Conservation (phyloP, 148 eudicot genomes). For the Mesembryanthemum crystallinum region DNA sequence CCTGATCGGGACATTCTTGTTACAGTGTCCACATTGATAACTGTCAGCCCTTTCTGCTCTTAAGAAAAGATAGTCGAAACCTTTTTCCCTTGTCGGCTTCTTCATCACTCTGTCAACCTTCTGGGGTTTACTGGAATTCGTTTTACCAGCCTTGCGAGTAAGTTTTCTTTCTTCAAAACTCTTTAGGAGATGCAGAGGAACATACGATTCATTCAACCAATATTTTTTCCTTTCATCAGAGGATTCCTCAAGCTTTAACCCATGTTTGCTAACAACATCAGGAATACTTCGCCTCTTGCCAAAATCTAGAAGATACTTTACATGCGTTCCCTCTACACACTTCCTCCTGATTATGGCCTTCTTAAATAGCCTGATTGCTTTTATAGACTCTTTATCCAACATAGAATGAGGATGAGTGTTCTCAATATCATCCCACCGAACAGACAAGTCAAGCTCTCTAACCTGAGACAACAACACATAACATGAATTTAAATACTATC, state of each 20-base stretch:
- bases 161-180: conserved; percentile 81
- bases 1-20: conserved; percentile 82
- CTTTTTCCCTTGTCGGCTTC: conserved; percentile 46
- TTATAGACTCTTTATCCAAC: conserved; percentile 60
- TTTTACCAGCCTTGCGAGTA: conserved; percentile 60
- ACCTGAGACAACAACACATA: conserved; percentile 44
- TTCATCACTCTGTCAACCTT: conserved; percentile 34
- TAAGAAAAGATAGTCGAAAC: conserved; percentile 72
- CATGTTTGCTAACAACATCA: conserved; percentile 72
- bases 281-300: conserved; percentile 91
- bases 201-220: conserved; percentile 82
- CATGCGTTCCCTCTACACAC: conserved; percentile 48
- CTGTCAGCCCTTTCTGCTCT: conserved; percentile 60
- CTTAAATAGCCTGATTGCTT: conserved; percentile 69
- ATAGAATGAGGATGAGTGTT: conserved; percentile 49
- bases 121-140: conserved; percentile 33
- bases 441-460: conserved; percentile 77
- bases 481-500: not conserved
- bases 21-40: conserved; percentile 79
- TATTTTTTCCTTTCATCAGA: conserved; percentile 73
- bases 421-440: conserved; percentile 89
- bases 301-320: conserved; percentile 90
- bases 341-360: conserved; percentile 76
- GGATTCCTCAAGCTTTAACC: conserved; percentile 60
- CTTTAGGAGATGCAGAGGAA: conserved; percentile 87